Evolutionary conservation across 768 basidiomycete genomes (phyloP), one percentile per base, ranked within the genome.

Genomic region (Lactarius indigo): DNA sequence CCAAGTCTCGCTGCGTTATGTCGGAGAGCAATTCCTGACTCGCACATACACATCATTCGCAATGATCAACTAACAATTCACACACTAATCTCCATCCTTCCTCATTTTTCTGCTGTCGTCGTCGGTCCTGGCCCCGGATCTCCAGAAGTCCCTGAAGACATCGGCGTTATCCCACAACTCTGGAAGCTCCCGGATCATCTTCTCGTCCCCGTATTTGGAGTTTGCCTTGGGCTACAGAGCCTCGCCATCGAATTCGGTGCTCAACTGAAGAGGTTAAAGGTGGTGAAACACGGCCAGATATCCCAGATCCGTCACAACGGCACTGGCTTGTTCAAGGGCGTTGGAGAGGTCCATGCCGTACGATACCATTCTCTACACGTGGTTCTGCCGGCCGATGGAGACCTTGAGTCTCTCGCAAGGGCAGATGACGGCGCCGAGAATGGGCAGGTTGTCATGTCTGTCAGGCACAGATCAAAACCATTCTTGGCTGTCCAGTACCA

Each of bases 401-500:
- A 83, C 4, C 73, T 94, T 2, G 84, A 90, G 68, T 81, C 85
- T 55, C 76, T 92, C 15, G 92, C 89, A 18, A 92, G 90, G 89
- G 78, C 87, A 9, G 78, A 88, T 55, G 91, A 93, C 69, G 85
- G 79, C 28, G 77, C 77, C 28, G 89, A 87, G 61, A 87, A 90
- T 66, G 89, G 88, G 7, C 79, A 71, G 54, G 86, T 92, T 26
- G 79, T 91, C 56, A 94, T 94, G 92, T 91, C 87, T 47, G 77
- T 84, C 31, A 83, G 81, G 69, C 92, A 94, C 73, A 79, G 69
- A 59, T 75, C 71, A 28, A 83, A 81, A 66, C 92, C 92, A 5
- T 91, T 92, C 72, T 94, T 90, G 88, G 91, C 89, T 4, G 92
- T 94, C 28, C 92, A 94, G 73, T 94, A 94, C 74, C 92, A 94